Percentiles rank a stretch among this genome's conserved stretches.
phyloP scores from a whole-genome alignment of 1,284 basidiomycete genomes.

The Marasmius fiardii region DNA sequence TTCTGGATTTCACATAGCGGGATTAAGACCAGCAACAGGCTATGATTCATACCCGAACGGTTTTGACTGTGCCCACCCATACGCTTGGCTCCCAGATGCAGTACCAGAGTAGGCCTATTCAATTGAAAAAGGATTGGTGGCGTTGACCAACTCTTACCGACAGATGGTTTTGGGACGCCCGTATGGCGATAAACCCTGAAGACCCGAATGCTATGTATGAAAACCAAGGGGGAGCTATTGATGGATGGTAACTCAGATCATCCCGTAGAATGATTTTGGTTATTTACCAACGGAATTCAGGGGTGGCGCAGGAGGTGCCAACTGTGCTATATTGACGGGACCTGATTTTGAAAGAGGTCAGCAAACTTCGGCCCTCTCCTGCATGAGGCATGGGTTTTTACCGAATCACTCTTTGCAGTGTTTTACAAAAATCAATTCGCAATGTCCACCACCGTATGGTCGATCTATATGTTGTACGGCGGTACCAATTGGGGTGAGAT shows the following conservation, averaged over 20 bases:
- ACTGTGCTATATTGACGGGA: slow-evolving; percentile 33
- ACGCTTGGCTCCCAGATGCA: slow-evolving; percentile 39
- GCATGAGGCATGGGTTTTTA: background rate
- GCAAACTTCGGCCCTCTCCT: background rate
- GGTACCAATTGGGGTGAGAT: slow-evolving; percentile 47
- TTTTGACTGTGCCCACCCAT: slow-evolving; percentile 53
- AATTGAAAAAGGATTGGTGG: too few relatives aligned
- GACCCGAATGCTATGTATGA: slow-evolving; percentile 42
- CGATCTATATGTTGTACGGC: slow-evolving; percentile 48
- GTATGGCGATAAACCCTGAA: slow-evolving; percentile 34
- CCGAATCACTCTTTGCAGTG: slow-evolving; percentile 24
- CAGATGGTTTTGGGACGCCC: slow-evolving; percentile 35
- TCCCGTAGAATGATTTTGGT: background rate
- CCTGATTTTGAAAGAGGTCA: slow-evolving; percentile 41
- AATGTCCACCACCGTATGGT: slow-evolving; percentile 43
- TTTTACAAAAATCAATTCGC: slow-evolving; percentile 49
- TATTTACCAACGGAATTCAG: slow-evolving; percentile 15
- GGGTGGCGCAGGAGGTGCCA: slow-evolving; percentile 37
- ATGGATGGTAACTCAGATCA: slow-evolving; percentile 37
- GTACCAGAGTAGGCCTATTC: slow-evolving; percentile 38
- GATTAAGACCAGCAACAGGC: slow-evolving; percentile 6
- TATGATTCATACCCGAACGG: slow-evolving; percentile 54
- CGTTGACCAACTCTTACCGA: background rate
- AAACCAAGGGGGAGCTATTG: slow-evolving; percentile 50
- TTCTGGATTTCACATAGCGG: background rate